These are phyloP conservation scores for Taiwanofungus camphoratus DNA, from an alignment of 1,284 basidiomycete genomes.

Conservation along the genomic window DNA sequence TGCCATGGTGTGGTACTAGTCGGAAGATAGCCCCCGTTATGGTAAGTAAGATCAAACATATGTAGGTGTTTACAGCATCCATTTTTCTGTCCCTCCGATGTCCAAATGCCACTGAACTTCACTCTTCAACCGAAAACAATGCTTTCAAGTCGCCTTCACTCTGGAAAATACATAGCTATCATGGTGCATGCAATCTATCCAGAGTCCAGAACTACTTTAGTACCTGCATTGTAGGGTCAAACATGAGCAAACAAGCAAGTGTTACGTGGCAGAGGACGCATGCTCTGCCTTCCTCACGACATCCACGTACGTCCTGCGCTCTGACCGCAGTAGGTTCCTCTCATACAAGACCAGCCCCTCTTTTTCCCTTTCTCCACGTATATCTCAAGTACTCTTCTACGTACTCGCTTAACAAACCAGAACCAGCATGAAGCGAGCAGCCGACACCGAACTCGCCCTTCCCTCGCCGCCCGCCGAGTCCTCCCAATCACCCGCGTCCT, in stretches of 20 bases:
- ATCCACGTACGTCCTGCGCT: conserved; percentile 28
- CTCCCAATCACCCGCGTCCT: conserved; percentile 24
- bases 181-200: too few relatives aligned
- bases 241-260: conserved; percentile 19
- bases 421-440: conserved; percentile 26
- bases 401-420: not conserved
- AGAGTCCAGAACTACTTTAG: too few relatives aligned
- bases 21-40: too few relatives aligned
- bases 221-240: too few relatives aligned
- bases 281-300: conserved; percentile 23
- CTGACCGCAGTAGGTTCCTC: conserved; percentile 20
- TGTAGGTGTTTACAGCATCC: too few relatives aligned
- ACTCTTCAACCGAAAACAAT: too few relatives aligned
- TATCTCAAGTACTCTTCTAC: conserved; percentile 12
- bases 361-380: conserved; percentile 23
- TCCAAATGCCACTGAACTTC: too few relatives aligned
- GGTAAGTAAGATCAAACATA: too few relatives aligned
- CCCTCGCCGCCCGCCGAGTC: conserved; percentile 23
- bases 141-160: too few relatives aligned
- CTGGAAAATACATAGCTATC: too few relatives aligned
- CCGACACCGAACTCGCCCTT: conserved; percentile 23
- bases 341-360: conserved; percentile 27
- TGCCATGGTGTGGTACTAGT: conserved; percentile 50
- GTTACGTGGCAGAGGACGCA: conserved; percentile 25
- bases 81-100: too few relatives aligned